phyloP scores from a whole-genome alignment of 441 rosid species.

The Gossypium schwendimanii region DNA sequence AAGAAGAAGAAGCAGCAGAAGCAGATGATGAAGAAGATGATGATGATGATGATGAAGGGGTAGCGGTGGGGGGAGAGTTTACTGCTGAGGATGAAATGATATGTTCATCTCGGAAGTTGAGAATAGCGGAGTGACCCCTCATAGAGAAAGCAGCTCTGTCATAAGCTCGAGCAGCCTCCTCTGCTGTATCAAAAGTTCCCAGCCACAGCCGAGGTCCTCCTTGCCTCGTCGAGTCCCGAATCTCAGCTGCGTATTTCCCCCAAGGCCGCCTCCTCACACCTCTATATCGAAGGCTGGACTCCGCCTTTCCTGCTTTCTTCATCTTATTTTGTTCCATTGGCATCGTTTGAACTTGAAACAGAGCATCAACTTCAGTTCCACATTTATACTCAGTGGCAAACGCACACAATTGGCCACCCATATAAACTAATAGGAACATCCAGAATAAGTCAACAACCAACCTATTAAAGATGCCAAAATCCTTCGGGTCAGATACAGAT shows the following conservation, averaged over 20 bases:
- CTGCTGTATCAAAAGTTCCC: conserved; percentile 50
- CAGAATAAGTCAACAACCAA: background rate
- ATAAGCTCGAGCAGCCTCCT: conserved; percentile 52
- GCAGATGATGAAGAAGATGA: background rate
- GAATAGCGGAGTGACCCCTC: conserved; percentile 42
- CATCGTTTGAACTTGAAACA: background rate
- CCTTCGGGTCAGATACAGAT: conserved; percentile 4
- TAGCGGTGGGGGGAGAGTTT: conserved; percentile 12
- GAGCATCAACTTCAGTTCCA: background rate
- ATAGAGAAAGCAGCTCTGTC: conserved; percentile 47
- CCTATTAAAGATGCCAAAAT: conserved; percentile 1
- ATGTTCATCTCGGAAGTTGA: conserved; percentile 48
- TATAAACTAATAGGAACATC: background rate
- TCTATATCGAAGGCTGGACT: conserved; percentile 29
- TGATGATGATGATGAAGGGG: conserved; percentile 9
- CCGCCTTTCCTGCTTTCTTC: conserved; percentile 21
- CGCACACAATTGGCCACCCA: background rate
- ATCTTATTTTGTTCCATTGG: conserved; percentile 19
- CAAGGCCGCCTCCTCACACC: conserved; percentile 44
- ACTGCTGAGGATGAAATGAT: conserved; percentile 12
- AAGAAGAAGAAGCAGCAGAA: conserved; percentile 15
- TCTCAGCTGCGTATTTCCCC: conserved; percentile 42
- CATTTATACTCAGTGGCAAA: conserved; percentile 20
- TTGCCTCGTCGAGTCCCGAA: conserved; percentile 35
- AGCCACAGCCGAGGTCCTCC: conserved; percentile 56